These are phyloP conservation scores for Medicago ruthenica DNA, from an alignment of 306 rosid species.

Conservation along the genomic window DNA sequence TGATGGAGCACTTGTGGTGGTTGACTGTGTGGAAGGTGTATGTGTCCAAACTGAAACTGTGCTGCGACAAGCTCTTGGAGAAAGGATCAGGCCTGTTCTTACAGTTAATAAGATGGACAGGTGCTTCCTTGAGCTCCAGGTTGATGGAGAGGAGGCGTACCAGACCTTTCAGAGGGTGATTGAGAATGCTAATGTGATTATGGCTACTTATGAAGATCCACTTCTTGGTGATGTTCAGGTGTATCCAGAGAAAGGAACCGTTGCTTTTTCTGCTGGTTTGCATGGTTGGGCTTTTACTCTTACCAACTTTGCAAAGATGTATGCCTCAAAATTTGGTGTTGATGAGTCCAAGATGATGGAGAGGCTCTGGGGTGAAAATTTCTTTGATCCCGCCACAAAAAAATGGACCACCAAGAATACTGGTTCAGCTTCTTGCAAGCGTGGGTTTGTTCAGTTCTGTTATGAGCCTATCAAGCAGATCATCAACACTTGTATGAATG, in stretches of 20 bases:
- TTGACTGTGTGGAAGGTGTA: slow-evolving; percentile 91
- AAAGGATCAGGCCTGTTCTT: slow-evolving; percentile 87
- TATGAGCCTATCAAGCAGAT: slow-evolving; percentile 95
- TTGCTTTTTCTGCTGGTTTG: slow-evolving; percentile 96
- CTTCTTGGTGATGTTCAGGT: slow-evolving; percentile 88
- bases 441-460: slow-evolving; percentile 89
- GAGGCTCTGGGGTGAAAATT: slow-evolving; percentile 75
- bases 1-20: slow-evolving; percentile 94
- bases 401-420: slow-evolving; percentile 68
- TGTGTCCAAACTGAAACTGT: slow-evolving; percentile 95
- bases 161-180: slow-evolving; percentile 80
- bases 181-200: slow-evolving; percentile 94
- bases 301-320: slow-evolving; percentile 89
- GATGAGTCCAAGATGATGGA: slow-evolving; percentile 80
- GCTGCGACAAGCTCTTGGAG: slow-evolving; percentile 91
- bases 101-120: slow-evolving; percentile 97
- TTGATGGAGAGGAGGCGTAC: slow-evolving; percentile 96
- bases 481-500: slow-evolving; percentile 82
- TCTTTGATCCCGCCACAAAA: slow-evolving; percentile 66
- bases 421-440: slow-evolving; percentile 60
- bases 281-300: slow-evolving; percentile 97
- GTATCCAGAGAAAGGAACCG: slow-evolving; percentile 94
- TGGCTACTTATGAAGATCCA: slow-evolving; percentile 96
- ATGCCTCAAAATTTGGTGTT: slow-evolving; percentile 92
- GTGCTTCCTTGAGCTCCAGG: slow-evolving; percentile 96